Evolutionary conservation across 108 stramenopile genomes (phyloP), one percentile per base, ranked within the genome.

Genomic region (Cyclotella kingstonii): DNA sequence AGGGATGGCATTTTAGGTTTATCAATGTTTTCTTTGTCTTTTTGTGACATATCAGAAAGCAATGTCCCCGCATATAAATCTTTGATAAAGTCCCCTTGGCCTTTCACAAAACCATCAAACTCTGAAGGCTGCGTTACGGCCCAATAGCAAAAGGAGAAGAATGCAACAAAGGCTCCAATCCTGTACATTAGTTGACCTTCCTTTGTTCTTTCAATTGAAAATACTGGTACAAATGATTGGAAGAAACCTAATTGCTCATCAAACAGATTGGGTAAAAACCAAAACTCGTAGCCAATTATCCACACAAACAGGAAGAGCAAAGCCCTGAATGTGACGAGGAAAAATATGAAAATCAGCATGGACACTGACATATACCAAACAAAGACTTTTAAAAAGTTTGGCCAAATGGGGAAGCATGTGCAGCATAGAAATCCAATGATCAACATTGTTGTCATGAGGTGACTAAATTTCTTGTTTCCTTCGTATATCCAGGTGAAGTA

Each of bases 381-480:
- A 46, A 89, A 95, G 22, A 96, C 95, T 78, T 96, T 95, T 27
- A 97, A 72, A 64, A 96, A 91, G 66, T 85, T 88, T 7, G 98
- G 98, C 98, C 98, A 98, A 50, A 98, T 97, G 25, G 96, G 96
- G 78, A 96, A 96, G 81, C 95, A 96, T 11, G 94, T 95, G 74
- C 96, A 94, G 57, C 81, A 85, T 14, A 98, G 80, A 69, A 97
- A 95, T 8, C 95, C 95, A 33, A 89, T 69, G 54, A 98, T 96
- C 63, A 98, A 82, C 35, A 76, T 65, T 40, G 81, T 84, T 15
- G 98, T 97, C 89, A 96, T 90, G 6, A 98, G 44, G 79, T 98
- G 91, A 60, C 87, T 87, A 63, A 85, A 80, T 31, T 93, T 89
- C 79, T 93, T 96, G 60, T 95, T 87, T 21, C 98, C 98, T 60